Base-by-base conservation (phyloP, 495 filamentous ascomycete genomes). In the Bombardia bombarda region DNA sequence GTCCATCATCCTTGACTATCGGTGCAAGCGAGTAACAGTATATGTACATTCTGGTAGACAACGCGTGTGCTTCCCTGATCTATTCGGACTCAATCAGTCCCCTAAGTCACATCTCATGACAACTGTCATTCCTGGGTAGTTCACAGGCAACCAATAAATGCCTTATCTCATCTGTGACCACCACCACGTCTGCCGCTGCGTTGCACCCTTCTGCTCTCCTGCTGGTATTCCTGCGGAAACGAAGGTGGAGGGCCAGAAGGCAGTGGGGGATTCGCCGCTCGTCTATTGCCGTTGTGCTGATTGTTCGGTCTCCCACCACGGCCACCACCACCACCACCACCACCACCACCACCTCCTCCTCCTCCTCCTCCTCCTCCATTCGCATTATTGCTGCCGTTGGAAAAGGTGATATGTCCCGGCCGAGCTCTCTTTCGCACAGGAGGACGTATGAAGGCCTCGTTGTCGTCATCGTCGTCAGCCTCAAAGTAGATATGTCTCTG, bases 381-480 rank as follows among this genome's bases (percentile, higher is more conserved):
- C n/a, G n/a, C 20, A 33, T 32, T 32, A 14, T 30, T 41, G 3
- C 25, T 43, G 34, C 32, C 38, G 26, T 47, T 57, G 10, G 60
- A 46, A 34, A 69, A 62, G 8, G 36, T 51, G 28, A 65, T 69
- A n/a, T 48, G 43, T 13, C 54, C 51, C 14, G 47, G 40, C 26
- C 41, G 38, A 7, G 33, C 36, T n/a, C 33, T 45, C 32, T 46
- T 56, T 32, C 51, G 47, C 7, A 69, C 42, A 10, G 58, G 61
- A 19, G 57, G 51, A 4, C 62, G 63, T 17, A 72, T 52, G 38
- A 69, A 61, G 16, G 53, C 57, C 16, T 68, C 66, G 2, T 68
- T 59, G 7, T 68, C 67, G 10, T 70, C 66, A 8, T 69, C 68
- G 32, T 62, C 57, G 4, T 53, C 67, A 23, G 60, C 50, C 46